Conservation (phyloP, 805 yeast genomes). For the Sugiyamaella valdiviana region DNA sequence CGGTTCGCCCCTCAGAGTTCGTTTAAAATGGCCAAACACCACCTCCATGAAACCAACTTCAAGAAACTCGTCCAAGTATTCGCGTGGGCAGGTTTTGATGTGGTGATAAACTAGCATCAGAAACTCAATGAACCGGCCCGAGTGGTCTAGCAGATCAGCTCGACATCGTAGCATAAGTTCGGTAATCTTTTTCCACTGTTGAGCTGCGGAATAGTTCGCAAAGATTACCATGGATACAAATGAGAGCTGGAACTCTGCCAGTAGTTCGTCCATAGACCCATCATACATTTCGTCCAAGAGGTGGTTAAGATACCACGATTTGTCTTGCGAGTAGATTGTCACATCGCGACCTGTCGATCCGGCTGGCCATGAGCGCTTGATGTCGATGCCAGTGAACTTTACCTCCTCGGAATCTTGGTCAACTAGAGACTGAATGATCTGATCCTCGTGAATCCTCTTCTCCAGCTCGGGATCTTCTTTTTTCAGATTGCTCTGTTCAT, state of each 20-base stretch:
- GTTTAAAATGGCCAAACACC: constrained; percentile 9
- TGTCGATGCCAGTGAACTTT: constrained; percentile 39
- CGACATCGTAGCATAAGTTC: constrained; percentile 38
- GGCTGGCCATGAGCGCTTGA: constrained; percentile 35
- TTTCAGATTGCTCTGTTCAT: not conserved
- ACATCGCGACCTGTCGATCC: constrained; percentile 36
- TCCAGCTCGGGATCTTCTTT: not conserved
- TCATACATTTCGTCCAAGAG: constrained; percentile 32
- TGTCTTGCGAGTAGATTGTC: constrained; percentile 52
- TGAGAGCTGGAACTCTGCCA: constrained; percentile 52
- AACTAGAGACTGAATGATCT: constrained; percentile 30
- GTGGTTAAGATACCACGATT: constrained; percentile 49
- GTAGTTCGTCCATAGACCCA: constrained; percentile 27
- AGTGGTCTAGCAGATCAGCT: constrained; percentile 25
- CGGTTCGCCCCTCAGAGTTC: not conserved
- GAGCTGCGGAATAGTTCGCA: constrained; percentile 57
- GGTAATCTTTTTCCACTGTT: constrained; percentile 56
- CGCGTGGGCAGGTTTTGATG: constrained; percentile 38
- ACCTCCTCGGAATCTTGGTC: constrained; percentile 36
- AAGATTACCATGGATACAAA: constrained; percentile 45
- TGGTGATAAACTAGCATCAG: constrained; percentile 34
- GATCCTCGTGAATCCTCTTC: constrained; percentile 27
- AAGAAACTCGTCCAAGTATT: constrained; percentile 36
- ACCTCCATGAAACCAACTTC: constrained; percentile 23
- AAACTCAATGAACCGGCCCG: constrained; percentile 30